Conservation (phyloP, 257 asterid species). For the Solanum raphanifolium region DNA sequence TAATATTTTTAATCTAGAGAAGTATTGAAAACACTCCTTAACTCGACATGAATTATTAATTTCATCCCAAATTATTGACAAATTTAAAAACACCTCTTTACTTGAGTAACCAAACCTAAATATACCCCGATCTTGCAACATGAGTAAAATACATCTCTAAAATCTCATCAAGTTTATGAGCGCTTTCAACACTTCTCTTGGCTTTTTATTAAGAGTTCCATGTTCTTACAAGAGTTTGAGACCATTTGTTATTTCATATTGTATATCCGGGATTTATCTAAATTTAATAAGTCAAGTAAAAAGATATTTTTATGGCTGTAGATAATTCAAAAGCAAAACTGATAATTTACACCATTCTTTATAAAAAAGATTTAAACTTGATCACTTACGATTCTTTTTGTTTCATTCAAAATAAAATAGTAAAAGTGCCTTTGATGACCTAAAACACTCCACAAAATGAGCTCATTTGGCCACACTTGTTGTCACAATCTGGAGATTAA, state of each 20-base stretch:
- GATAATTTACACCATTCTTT: background rate
- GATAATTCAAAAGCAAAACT: too few species aligned
- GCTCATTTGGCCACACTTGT: background rate
- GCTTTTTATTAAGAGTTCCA: too few species aligned
- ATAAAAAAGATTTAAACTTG: background rate
- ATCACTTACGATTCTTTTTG: background rate
- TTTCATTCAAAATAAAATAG: background rate
- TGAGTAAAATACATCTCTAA: background rate
- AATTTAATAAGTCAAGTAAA: too few species aligned
- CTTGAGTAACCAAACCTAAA: too few species aligned
- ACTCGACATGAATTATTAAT: background rate
- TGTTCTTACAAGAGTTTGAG: rapidly evolving
- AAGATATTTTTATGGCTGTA: too few species aligned
- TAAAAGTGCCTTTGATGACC: background rate
- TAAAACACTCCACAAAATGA: background rate
- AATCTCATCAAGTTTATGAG: background rate
- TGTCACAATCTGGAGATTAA: background rate
- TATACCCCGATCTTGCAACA: too few species aligned
- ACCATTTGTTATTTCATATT: too few species aligned
- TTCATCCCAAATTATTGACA: too few species aligned
- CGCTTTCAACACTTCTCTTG: too few species aligned
- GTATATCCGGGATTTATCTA: background rate
- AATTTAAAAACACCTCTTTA: rapidly evolving
- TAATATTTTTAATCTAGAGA: background rate
- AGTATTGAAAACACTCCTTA: too few species aligned